These are phyloP conservation scores for Pelargonium myrrhifolium DNA, from an alignment of 441 rosid species.

Conservation along the genomic window DNA sequence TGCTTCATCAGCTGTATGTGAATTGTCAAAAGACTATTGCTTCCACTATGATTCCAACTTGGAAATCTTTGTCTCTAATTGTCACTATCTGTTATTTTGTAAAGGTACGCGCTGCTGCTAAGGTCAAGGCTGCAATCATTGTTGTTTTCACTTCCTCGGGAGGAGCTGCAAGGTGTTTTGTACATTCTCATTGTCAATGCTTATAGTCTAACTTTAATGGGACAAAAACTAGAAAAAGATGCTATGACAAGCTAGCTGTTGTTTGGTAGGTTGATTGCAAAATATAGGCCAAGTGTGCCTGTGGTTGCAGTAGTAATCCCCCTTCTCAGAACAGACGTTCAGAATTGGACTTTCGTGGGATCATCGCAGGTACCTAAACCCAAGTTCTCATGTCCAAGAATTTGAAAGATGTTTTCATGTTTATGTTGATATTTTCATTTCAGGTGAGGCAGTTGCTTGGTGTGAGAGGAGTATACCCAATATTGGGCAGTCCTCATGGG, in stretches of 20 bases:
- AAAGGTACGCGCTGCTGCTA: conserved; percentile 25
- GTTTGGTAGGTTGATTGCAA: conserved; percentile 21
- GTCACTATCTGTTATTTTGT: neutral
- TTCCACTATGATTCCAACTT: neutral
- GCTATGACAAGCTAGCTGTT: neutral
- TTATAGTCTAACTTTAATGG: conserved; percentile 13
- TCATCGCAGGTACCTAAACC: conserved; percentile 18
- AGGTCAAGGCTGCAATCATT: conserved; percentile 26
- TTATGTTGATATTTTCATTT: neutral
- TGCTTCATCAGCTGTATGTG: conserved; percentile 25
- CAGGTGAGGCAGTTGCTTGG: conserved; percentile 30
- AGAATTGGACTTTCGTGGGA: conserved; percentile 23
- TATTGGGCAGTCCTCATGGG: conserved; percentile 17
- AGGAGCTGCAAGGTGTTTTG: conserved; percentile 22
- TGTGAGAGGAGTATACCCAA: conserved; percentile 24
- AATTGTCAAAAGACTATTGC: neutral
- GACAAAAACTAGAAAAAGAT: conserved; percentile 19
- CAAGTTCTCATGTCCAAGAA: neutral
- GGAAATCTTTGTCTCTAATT: neutral
- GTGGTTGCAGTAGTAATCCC: conserved; percentile 22
- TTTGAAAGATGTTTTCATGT: too few species aligned
- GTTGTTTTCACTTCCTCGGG: conserved; percentile 28
- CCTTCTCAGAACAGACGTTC: conserved; percentile 17
- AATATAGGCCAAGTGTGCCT: conserved; percentile 24
- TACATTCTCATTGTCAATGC: neutral